phyloP scores from a whole-genome alignment of 495 filamentous ascomycete species.

The Thozetella sp. region DNA sequence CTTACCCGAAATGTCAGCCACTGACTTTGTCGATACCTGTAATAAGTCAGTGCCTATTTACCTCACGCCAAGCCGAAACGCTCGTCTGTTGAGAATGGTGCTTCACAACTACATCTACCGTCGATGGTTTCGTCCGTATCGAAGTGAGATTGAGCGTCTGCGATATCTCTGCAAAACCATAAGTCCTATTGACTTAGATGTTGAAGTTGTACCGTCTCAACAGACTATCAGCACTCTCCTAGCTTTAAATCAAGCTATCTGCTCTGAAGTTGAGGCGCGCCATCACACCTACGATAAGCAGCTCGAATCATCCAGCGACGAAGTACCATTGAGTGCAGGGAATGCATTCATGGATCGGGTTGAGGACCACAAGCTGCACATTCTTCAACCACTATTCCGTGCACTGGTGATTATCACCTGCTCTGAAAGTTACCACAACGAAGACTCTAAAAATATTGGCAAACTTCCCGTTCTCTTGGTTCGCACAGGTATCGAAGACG shows the following conservation, averaged over 20 bases:
- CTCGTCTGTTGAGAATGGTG: neutral
- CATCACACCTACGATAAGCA: neutral
- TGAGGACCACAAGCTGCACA: neutral
- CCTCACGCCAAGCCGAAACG: neutral
- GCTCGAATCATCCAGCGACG: neutral
- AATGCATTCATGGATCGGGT: neutral
- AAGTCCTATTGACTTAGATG: too few species aligned
- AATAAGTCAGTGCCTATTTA: neutral
- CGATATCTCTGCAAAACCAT: too few species aligned
- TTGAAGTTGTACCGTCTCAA: neutral
- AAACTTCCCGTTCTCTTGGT: conserved; percentile 17
- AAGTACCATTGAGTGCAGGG: neutral
- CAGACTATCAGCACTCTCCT: neutral
- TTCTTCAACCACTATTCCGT: conserved; percentile 18
- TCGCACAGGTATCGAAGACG: conserved; percentile 20
- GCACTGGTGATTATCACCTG: conserved; percentile 8
- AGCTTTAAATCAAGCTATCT: neutral
- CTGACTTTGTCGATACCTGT: neutral
- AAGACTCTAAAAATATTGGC: conserved; percentile 7
- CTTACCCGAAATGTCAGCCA: neutral
- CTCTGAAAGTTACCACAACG: conserved; percentile 6
- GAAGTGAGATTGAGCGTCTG: too few species aligned
- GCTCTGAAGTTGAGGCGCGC: neutral
- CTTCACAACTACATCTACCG: too few species aligned
- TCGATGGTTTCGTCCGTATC: too few species aligned